Evolutionary conservation across 495 filamentous ascomycete genomes (phyloP).

Genomic region (Xylaria sp.): DNA sequence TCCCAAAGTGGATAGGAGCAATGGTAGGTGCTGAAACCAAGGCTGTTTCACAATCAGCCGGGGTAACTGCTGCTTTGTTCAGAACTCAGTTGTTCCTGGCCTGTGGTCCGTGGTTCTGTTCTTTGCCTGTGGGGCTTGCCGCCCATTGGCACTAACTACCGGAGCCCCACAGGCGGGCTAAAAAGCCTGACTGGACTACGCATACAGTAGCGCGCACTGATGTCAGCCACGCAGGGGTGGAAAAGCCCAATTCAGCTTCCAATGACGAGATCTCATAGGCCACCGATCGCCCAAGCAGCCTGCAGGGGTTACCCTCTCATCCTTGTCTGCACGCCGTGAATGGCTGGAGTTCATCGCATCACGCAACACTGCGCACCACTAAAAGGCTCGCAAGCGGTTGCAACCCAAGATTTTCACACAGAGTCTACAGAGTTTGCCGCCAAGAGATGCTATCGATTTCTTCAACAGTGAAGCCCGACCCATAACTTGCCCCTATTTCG

Average conservation of each 20-base stretch:
- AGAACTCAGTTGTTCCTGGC: neutral
- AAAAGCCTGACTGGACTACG: neutral
- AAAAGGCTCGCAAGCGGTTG: neutral
- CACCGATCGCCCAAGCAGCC: slow-evolving; percentile 2
- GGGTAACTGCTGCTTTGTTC: neutral
- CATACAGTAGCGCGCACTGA: too few species aligned
- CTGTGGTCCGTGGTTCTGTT: neutral
- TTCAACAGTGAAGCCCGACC: neutral
- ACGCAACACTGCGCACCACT: slow-evolving; percentile 25
- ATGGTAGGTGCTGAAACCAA: slow-evolving; percentile 20
- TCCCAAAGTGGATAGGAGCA: neutral
- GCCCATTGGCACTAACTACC: slow-evolving; percentile 1
- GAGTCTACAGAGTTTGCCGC: slow-evolving; percentile 2
- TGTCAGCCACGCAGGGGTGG: slow-evolving; percentile 16
- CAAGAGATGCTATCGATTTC: neutral
- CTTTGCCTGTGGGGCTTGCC: neutral
- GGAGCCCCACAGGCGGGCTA: neutral
- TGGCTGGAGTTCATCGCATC: slow-evolving; percentile 34
- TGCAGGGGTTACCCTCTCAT: slow-evolving; percentile 18
- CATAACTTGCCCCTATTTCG: neutral
- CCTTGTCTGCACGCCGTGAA: slow-evolving; percentile 33
- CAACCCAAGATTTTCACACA: neutral
- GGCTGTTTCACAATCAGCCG: slow-evolving; percentile 22
- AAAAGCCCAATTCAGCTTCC: slow-evolving; percentile 3
- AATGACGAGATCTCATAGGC: slow-evolving; percentile 1